Evolutionary conservation across 768 basidiomycete species (phyloP).

Genomic region (Phaffia australis): DNA sequence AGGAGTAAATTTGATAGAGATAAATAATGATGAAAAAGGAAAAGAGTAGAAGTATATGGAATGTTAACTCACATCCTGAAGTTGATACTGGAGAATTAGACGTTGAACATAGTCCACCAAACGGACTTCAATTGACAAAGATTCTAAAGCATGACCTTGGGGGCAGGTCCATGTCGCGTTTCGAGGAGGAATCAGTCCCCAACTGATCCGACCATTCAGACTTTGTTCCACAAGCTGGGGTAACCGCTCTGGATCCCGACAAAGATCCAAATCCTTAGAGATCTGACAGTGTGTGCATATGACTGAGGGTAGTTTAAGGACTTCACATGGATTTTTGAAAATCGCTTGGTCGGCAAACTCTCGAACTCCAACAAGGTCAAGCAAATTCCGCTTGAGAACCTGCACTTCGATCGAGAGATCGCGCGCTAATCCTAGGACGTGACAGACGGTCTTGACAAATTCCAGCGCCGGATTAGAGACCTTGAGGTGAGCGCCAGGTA

Average conservation of each 20-base stretch:
- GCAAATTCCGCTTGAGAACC: constrained; percentile 71
- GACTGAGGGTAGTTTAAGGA: constrained; percentile 71
- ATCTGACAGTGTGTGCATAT: constrained; percentile 60
- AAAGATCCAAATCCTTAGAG: constrained; percentile 77
- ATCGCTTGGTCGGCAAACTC: constrained; percentile 76
- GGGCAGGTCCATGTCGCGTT: constrained; percentile 40
- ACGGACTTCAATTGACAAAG: constrained; percentile 71
- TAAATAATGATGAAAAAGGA: not conserved
- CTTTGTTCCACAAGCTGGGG: constrained; percentile 40
- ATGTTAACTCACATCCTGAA: constrained; percentile 55
- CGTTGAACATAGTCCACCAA: constrained; percentile 64
- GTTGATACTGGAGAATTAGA: constrained; percentile 62
- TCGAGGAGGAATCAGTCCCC: constrained; percentile 39
- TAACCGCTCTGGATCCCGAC: constrained; percentile 74
- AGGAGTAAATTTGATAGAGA: not conserved
- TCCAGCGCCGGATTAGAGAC: constrained; percentile 74
- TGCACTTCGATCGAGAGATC: constrained; percentile 81
- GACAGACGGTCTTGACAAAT: constrained; percentile 75
- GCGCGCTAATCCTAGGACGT: constrained; percentile 63
- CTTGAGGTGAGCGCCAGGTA: constrained; percentile 74
- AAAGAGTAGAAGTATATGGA: not conserved
- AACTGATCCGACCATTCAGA: constrained; percentile 6
- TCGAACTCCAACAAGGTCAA: constrained; percentile 73
- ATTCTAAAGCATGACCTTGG: constrained; percentile 80
- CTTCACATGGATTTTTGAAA: constrained; percentile 78